Evolutionary conservation across 768 basidiomycete genomes (phyloP), one percentile per base, ranked within the genome.

Genomic region (Plicaturopsis crispa): DNA sequence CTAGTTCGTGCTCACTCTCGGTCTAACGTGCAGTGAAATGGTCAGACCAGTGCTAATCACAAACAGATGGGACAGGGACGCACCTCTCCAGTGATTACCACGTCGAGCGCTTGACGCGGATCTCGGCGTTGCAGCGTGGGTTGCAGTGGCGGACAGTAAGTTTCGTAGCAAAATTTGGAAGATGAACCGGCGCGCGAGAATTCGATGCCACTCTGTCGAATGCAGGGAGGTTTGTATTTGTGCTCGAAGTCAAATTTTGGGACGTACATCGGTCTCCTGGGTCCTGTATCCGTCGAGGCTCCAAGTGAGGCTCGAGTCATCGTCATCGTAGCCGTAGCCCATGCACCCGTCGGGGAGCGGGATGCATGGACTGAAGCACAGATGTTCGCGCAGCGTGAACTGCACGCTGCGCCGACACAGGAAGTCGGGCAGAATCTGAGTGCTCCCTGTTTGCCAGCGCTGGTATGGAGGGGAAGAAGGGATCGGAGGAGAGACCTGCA

Each of bases 371-470:
- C 50, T 55, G 42, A 63, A 71, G 41, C 67, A 65, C 20, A 66
- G 47, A 48, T 70, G 57, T 40, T 74, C 71, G 4, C 60, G 56
- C 5, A 76, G 56, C 31, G 55, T 54, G 43, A 71, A 75, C 52
- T 75, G 72, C 46, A 75, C 65, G 1, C 72, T 70, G 38, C 64
- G 64, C 22, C 69, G 61, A 47, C 67, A 67, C 5, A 62, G 39
- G 48, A 72, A 72, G 35, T 65, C 59, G 33, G n/a, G n/a, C n/a
- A n/a, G 47, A 33, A 32, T 21, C 18, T 7, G 8, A 10, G 17
- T 31, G 56, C n/a, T 31, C 37, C 26, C 30, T 26, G n/a, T 40
- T 31, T 18, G 18, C 43, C 5, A 47, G 17, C 21, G 44, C 40
- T 10, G 47, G 34, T 17, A 45, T 12, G 20, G 38, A 32, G 44